phyloP scores from a whole-genome alignment of 2,329 filamentous ascomycete species.

The Rhexocercosporidium sp. region DNA sequence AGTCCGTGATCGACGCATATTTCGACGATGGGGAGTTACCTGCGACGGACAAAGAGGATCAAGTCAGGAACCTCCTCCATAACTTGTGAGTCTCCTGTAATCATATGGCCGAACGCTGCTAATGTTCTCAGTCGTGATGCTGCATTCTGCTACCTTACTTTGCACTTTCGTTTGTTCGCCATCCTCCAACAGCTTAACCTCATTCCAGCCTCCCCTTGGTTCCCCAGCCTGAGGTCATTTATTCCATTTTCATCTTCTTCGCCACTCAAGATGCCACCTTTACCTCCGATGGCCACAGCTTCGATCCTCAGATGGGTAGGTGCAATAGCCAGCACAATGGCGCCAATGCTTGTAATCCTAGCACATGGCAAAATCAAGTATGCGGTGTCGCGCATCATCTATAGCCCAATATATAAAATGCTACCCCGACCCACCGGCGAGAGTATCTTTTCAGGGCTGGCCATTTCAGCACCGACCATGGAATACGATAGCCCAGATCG shows the following conservation, averaged over 20 bases:
- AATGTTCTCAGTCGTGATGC: conserved; percentile 33
- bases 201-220: conserved; percentile 29
- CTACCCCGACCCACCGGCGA: conserved; percentile 40
- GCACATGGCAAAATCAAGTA: conserved; percentile 35
- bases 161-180: conserved; percentile 41
- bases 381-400: conserved; percentile 33
- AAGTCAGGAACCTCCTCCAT: conserved; percentile 6
- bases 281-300: conserved; percentile 16
- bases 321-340: conserved; percentile 25
- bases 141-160: conserved; percentile 33
- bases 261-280: conserved; percentile 33
- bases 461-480: conserved; percentile 25
- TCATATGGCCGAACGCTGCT: conserved; percentile 14
- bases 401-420: conserved; percentile 38
- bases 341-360: conserved; percentile 37
- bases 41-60: not conserved
- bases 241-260: conserved; percentile 39
- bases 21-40: conserved; percentile 30
- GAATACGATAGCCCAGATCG: conserved; percentile 36
- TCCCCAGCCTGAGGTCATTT: conserved; percentile 37
- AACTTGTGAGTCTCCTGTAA: conserved; percentile 22
- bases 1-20: conserved; percentile 32
- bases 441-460: conserved; percentile 36
- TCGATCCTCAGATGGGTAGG: conserved; percentile 29
- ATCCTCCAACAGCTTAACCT: conserved; percentile 42